phyloP scores from a whole-genome alignment of 1,284 basidiomycete species.

The Ganoderma boninense region DNA sequence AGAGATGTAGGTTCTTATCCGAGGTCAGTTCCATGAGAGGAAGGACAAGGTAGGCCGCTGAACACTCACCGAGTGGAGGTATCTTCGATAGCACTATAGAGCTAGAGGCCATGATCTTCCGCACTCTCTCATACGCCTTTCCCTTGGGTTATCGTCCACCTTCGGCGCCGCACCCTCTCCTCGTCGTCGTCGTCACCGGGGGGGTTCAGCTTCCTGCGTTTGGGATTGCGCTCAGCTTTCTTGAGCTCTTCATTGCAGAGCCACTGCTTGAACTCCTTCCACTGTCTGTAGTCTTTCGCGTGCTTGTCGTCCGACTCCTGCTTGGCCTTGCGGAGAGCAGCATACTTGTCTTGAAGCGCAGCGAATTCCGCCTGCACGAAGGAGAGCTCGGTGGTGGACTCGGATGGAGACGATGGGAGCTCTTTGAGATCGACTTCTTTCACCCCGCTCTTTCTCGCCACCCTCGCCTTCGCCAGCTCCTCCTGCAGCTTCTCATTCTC shows the following conservation, averaged over 20 bases:
- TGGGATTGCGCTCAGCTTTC: conserved; percentile 10
- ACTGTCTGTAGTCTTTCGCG: conserved; percentile 26
- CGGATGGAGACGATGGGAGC: not conserved
- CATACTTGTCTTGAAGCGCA: conserved; percentile 31
- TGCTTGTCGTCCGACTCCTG: conserved; percentile 30
- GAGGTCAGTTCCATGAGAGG: not conserved
- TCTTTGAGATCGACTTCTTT: not conserved
- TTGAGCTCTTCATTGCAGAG: conserved; percentile 22
- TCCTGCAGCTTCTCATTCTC: conserved; percentile 27
- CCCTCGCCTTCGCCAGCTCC: conserved; percentile 14
- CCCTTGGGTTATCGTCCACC: not conserved
- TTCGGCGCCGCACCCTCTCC: conserved; percentile 42
- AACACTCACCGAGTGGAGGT: not conserved
- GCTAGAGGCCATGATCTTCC: not conserved
- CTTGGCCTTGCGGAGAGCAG: conserved; percentile 32
- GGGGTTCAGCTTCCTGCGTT: conserved; percentile 53
- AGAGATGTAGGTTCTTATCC: conserved; percentile 38
- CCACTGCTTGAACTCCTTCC: conserved; percentile 35
- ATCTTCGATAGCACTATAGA: not conserved
- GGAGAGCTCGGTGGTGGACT: conserved; percentile 11
- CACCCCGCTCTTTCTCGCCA: not conserved
- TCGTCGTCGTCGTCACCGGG: conserved; percentile 75
- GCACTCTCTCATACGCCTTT: not conserved
- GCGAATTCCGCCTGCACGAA: conserved; percentile 25
- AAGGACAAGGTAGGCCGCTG: not conserved